Evolutionary conservation across 2,329 filamentous ascomycete genomes (phyloP).

Genomic region (Fusarium incarnatum): DNA sequence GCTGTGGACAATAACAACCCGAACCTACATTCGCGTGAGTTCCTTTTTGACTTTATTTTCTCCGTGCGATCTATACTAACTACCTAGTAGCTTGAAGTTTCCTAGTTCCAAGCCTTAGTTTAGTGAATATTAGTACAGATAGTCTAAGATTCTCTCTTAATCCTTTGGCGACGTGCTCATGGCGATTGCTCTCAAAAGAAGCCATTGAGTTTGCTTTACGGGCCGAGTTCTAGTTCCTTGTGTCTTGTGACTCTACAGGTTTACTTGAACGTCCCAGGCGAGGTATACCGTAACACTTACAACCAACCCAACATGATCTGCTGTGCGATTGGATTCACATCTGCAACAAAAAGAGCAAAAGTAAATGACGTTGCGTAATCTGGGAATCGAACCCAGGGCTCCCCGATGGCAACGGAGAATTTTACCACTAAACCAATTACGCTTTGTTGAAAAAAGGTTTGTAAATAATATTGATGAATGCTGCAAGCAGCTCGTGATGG

Average conservation of each 20-base stretch:
- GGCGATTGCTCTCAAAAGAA: not conserved
- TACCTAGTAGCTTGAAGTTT: not conserved
- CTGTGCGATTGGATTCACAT: not conserved
- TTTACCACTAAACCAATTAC: constrained; percentile 14
- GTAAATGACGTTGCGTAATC: not conserved
- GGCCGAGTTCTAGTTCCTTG: not conserved
- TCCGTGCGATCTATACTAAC: not conserved
- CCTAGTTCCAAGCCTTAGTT: not conserved
- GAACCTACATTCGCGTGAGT: not conserved
- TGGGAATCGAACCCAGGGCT: constrained; percentile 11
- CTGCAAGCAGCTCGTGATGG: not conserved
- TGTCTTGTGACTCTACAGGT: not conserved
- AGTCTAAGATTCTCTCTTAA: not conserved
- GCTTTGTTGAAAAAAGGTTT: not conserved
- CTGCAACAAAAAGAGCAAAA: not conserved
- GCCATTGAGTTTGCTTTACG: not conserved
- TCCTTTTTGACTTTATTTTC: not conserved
- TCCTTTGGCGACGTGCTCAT: not conserved
- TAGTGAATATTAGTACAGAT: not conserved
- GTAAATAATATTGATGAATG: not conserved
- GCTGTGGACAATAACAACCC: no score
- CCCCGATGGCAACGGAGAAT: constrained; percentile 10
- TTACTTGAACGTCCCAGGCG: not conserved
- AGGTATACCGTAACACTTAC: not conserved
- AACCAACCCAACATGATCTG: not conserved